Conservation (phyloP, 2,329 filamentous ascomycete species). For the Aspergillus floridensis region DNA sequence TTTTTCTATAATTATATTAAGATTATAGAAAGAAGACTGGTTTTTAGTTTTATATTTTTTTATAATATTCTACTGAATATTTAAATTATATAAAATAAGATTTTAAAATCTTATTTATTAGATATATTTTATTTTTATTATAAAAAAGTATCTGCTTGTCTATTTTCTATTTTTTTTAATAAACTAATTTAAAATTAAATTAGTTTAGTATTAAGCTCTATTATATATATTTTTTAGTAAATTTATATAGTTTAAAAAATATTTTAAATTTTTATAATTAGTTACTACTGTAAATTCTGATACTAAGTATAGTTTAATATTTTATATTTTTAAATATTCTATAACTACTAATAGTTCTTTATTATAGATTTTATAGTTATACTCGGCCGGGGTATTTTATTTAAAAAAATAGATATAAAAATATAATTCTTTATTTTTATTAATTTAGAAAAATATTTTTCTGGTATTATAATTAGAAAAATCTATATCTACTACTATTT, state of each 20-base stretch:
- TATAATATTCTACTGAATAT: not conserved
- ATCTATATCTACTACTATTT: too few species aligned
- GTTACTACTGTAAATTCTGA: not conserved
- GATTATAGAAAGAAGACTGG: too few species aligned
- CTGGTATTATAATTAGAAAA: too few species aligned
- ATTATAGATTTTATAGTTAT: slow-evolving; percentile 3
- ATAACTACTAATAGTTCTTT: not conserved
- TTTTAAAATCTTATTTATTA: not conserved
- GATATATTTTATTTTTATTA: not conserved
- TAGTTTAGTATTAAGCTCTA: too few species aligned
- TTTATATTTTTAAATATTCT: not conserved
- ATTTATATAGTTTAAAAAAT: not conserved
- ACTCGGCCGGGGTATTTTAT: not conserved
- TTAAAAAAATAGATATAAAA: not conserved
- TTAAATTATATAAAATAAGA: not conserved
- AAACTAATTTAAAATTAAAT: too few species aligned
- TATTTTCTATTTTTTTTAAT: too few species aligned
- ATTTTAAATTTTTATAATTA: not conserved
- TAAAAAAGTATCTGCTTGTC: too few species aligned
- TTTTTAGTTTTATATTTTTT: too few species aligned
- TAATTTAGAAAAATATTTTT: not conserved
- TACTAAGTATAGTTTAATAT: not conserved
- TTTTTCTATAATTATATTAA: too few species aligned
- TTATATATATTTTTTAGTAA: too few species aligned
- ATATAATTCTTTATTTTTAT: not conserved